Base-by-base conservation (phyloP, 1,284 basidiomycete genomes). In the Porogramme epimiltina region DNA sequence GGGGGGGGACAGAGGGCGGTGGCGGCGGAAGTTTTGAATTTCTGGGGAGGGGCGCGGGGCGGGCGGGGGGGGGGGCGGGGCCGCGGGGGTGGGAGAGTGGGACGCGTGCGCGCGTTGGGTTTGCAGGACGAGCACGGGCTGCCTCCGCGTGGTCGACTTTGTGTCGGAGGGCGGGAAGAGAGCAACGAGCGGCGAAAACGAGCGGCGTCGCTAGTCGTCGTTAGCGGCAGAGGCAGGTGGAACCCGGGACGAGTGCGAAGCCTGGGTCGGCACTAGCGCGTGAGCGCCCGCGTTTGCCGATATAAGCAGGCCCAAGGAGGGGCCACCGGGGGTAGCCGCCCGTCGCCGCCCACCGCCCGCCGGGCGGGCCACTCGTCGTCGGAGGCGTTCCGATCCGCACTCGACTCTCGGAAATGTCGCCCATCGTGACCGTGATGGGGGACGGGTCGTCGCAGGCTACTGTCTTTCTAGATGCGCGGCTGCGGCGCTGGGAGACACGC, bases 141-240 rank as follows among this genome's bases (percentile, higher is more conserved):
- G 20, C 40, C 28, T 31, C 8, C 8, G 28, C 28, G 28, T 6
- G 6, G 28, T 13, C 8, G 28, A 31, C 28, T 31, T 31, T 6
- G 28, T 13, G 28, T 31, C 28, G 28, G 28, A 13, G 28, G 28
- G 28, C 28, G 13, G 34, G 34, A 37, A n/a, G 16, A 37, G 16
- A n/a, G 34, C 34, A 37, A 37, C 34, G 52, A 47, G 44, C 36
- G 42, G 48, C 36, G 24, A 53, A 56, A 61, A 61, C 11, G 62
- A 62, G 55, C 57, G 62, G 48, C 46, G 52, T 52, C 45, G 52
- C 56, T 59, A 57, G 60, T 60, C 53, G 60, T 58, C 52, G 60
- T 60, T 59, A 55, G 56, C 53, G 55, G 51, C 42, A 52, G 48
- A 55, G 54, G 54, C 26, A 47, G 47, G 53, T 52, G 56, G 39